These are phyloP conservation scores for Leccinum subrobustum DNA, from an alignment of 1,284 basidiomycete species.

Conservation along the genomic window DNA sequence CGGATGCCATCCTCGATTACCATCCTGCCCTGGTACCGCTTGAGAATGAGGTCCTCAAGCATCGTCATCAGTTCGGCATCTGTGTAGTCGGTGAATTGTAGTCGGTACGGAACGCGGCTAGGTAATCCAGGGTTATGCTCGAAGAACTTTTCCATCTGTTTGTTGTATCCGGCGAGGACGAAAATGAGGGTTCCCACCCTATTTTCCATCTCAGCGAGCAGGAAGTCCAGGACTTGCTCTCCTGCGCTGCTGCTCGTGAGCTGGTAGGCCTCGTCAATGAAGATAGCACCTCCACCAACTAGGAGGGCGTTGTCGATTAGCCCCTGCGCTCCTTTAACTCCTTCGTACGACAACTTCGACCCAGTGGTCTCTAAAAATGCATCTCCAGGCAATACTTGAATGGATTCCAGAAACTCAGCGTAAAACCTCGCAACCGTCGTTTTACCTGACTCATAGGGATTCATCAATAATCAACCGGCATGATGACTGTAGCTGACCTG, in stretches of 20 bases:
- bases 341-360: slow-evolving; percentile 52
- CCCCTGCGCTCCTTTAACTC: slow-evolving; percentile 48
- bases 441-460: slow-evolving; percentile 45
- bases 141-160: slow-evolving; percentile 71
- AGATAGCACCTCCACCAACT: slow-evolving; percentile 59
- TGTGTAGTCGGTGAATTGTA: slow-evolving; percentile 58
- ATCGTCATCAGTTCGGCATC: slow-evolving; percentile 53
- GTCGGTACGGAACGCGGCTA: slow-evolving; percentile 58
- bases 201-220: slow-evolving; percentile 71
- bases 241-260: slow-evolving; percentile 46
- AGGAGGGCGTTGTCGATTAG: slow-evolving; percentile 43
- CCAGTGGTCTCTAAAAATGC: slow-evolving; percentile 62
- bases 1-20: slow-evolving; percentile 51
- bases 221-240: slow-evolving; percentile 58
- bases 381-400: slow-evolving; percentile 49
- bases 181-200: slow-evolving; percentile 59
- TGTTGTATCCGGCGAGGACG: slow-evolving; percentile 65
- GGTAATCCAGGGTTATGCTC: slow-evolving; percentile 65
- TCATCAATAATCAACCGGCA: neutral
- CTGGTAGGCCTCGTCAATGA: slow-evolving; percentile 69
- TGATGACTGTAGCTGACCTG: slow-evolving; percentile 37
- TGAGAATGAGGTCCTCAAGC: slow-evolving; percentile 47
- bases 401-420: slow-evolving; percentile 54
- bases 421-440: slow-evolving; percentile 69
- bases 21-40: slow-evolving; percentile 48